These are phyloP conservation scores for Colletotrichum spinosum DNA, from an alignment of 2,329 filamentous ascomycete species.

Conservation along the genomic window DNA sequence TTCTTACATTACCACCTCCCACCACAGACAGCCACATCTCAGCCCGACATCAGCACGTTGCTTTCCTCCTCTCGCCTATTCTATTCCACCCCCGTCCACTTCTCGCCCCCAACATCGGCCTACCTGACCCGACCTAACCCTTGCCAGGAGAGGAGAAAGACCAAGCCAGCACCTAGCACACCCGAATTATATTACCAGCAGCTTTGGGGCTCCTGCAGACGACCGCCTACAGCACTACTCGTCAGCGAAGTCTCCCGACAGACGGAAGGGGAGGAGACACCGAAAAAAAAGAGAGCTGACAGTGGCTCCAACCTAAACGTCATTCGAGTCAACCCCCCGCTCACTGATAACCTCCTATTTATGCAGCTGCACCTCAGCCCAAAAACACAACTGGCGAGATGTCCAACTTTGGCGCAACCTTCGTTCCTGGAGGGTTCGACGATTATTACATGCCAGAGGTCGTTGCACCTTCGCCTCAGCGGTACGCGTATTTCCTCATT, in stretches of 20 bases:
- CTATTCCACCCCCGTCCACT: constrained; percentile 1
- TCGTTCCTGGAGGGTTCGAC: constrained; percentile 68
- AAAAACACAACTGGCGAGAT: constrained; percentile 53
- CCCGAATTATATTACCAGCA: background rate
- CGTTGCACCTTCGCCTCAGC: constrained; percentile 67
- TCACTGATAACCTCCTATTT: constrained; percentile 41
- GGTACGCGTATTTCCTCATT: constrained; percentile 54
- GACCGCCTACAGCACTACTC: constrained; percentile 20
- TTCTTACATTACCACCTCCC: background rate
- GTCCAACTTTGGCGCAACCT: constrained; percentile 66
- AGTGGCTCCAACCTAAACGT: constrained; percentile 36
- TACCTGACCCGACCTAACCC: constrained; percentile 13
- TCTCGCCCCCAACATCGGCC: background rate
- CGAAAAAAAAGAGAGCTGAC: constrained; percentile 21
- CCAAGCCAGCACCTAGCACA: constrained; percentile 23
- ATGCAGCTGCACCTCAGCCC: constrained; percentile 47
- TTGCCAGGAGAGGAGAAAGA: constrained; percentile 24
- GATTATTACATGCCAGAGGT: constrained; percentile 73
- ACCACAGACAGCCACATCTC: constrained; percentile 18
- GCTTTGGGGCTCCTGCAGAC: constrained; percentile 19
- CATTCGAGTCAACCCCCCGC: constrained; percentile 42
- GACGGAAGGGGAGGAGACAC: background rate
- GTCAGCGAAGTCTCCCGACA: constrained; percentile 15
- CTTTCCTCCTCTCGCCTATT: constrained; percentile 9
- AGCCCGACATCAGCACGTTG: background rate